Percentiles rank a stretch among this genome's conserved stretches.
Evolutionary conservation across 1,284 basidiomycete genomes (phyloP).

Genomic region (Malassezia slooffiae): DNA sequence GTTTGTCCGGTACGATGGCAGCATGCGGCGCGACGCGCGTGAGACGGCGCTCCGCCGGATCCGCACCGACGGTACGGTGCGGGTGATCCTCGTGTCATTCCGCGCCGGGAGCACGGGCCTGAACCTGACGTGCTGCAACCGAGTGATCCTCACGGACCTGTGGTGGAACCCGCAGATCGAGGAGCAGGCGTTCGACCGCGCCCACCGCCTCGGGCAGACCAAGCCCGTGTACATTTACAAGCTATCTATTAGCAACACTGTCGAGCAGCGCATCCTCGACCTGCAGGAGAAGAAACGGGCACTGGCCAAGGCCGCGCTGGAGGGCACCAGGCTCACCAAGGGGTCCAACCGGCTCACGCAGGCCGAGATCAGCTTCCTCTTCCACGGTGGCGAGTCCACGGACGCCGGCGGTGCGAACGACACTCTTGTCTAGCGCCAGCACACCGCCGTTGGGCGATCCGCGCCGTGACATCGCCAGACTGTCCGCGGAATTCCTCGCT

Average conservation of each 20-base stretch:
- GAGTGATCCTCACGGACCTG: slow-evolving; percentile 79
- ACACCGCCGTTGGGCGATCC: too few species aligned
- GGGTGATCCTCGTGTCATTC: slow-evolving; percentile 85
- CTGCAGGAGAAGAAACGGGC: slow-evolving; percentile 65
- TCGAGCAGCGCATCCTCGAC: slow-evolving; percentile 75
- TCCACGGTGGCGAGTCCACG: background rate
- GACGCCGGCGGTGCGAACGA: too few species aligned
- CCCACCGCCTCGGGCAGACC: slow-evolving; percentile 74
- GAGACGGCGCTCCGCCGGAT: slow-evolving; percentile 66
- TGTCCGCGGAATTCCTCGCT: too few species aligned
- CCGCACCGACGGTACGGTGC: slow-evolving; percentile 54
- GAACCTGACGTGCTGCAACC: slow-evolving; percentile 86
- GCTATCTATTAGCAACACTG: slow-evolving; percentile 72
- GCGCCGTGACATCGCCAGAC: too few species aligned
- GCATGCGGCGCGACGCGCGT: slow-evolving; percentile 65
- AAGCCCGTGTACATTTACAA: slow-evolving; percentile 84
- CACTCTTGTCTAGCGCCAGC: too few species aligned
- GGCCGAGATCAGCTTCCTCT: slow-evolving; percentile 15
- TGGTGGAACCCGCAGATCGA: slow-evolving; percentile 61
- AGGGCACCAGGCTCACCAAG: slow-evolving; percentile 57
- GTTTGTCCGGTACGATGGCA: slow-evolving; percentile 83
- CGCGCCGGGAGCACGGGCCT: slow-evolving; percentile 90
- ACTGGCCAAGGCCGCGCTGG: slow-evolving; percentile 70
- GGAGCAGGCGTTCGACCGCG: slow-evolving; percentile 89
- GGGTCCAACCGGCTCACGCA: slow-evolving; percentile 3